A percentile compares a stretch with the other conserved stretches of the same genome.
Evolutionary conservation across 768 basidiomycete genomes (phyloP).

Genomic region (Suillus hirtellus): DNA sequence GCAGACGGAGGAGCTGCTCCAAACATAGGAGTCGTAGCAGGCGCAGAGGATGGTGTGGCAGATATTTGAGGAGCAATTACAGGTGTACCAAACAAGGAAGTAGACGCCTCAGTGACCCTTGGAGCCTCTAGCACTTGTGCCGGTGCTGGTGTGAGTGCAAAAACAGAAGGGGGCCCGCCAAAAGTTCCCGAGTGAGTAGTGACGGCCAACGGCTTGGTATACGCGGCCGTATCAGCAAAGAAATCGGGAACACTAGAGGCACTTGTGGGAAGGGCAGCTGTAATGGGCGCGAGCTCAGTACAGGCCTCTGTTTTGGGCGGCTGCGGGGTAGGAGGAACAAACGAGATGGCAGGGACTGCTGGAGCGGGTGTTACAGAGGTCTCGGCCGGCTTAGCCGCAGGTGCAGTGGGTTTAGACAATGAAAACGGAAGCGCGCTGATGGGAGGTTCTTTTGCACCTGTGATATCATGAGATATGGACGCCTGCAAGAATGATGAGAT

Average conservation of each 20-base stretch:
- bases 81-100: conserved; percentile 17
- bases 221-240: conserved; percentile 53
- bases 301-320: conserved; percentile 15
- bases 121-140: conserved; percentile 6
- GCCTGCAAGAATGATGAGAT: conserved; percentile 25
- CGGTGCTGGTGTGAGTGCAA: conserved; percentile 17
- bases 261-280: conserved; percentile 11
- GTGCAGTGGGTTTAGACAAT: conserved; percentile 40
- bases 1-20: conserved; percentile 9
- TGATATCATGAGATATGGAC: conserved; percentile 40
- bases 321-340: conserved; percentile 30
- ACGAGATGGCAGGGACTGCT: conserved; percentile 24
- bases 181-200: conserved; percentile 19
- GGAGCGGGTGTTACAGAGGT: conserved; percentile 11
- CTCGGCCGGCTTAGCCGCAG: conserved; percentile 19
- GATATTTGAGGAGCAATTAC: conserved; percentile 6
- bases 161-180: conserved; percentile 25
- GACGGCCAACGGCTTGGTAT: conserved; percentile 38
- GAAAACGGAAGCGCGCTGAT: conserved; percentile 67
- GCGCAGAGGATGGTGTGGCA: conserved; percentile 6
- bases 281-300: conserved; percentile 19
- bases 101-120: conserved; percentile 14
- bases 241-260: conserved; percentile 56
- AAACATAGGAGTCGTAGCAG: conserved; percentile 12
- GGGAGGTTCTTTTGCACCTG: conserved; percentile 63